phyloP scores from a whole-genome alignment of 306 rosid genomes.

The Albizia julibrissin region DNA sequence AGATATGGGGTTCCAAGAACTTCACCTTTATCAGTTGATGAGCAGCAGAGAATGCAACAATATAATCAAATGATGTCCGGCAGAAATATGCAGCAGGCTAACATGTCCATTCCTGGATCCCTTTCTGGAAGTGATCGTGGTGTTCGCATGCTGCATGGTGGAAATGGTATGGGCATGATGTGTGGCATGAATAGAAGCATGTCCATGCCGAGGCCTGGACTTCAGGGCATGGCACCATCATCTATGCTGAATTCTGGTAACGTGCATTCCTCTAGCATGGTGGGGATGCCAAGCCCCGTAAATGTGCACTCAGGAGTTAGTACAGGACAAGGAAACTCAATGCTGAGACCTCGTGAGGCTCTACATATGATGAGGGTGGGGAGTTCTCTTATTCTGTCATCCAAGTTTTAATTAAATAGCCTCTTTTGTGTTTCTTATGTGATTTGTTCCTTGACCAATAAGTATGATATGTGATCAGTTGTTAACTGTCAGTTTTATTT shows the following conservation, averaged over 20 bases:
- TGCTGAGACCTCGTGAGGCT: conserved; percentile 80
- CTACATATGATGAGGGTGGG: conserved; percentile 89
- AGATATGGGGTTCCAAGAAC: conserved; percentile 73
- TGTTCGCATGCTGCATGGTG: conserved; percentile 80
- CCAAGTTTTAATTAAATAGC: conserved; percentile 9
- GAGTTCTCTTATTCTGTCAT: conserved; percentile 28
- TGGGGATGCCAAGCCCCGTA: conserved; percentile 78
- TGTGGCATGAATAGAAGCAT: conserved; percentile 78
- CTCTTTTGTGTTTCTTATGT: neutral
- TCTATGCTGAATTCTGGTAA: conserved; percentile 74
- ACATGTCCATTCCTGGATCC: conserved; percentile 68
- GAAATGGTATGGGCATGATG: conserved; percentile 83
- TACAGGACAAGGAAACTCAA: conserved; percentile 76
- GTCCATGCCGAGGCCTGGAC: conserved; percentile 82
- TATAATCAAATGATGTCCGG: conserved; percentile 75
- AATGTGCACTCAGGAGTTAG: conserved; percentile 82
- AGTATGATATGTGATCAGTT: neutral
- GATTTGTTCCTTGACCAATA: neutral
- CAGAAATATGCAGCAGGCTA: conserved; percentile 72
- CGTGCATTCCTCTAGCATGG: conserved; percentile 79
- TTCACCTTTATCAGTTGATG: conserved; percentile 77
- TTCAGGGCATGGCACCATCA: conserved; percentile 77
- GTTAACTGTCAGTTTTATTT: neutral
- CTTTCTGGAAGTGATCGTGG: conserved; percentile 87
- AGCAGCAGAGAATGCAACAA: conserved; percentile 88